Percentiles rank a stretch among this genome's conserved stretches.
Evolutionary conservation across 2,329 filamentous ascomycete genomes (phyloP).

Genomic region (Dactylellina leptospora): DNA sequence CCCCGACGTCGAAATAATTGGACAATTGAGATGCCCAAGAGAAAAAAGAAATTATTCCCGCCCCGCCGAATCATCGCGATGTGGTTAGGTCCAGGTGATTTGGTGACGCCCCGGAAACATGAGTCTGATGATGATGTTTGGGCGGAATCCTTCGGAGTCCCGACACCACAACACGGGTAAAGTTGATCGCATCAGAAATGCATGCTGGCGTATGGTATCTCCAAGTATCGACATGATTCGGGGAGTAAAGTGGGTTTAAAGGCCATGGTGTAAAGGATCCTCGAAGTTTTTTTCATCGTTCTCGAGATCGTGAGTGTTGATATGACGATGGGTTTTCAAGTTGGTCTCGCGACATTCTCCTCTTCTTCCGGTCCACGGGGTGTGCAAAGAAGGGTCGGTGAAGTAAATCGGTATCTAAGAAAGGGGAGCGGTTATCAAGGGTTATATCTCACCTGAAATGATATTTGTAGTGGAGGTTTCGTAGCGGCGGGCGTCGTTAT

Average conservation of each 20-base stretch:
- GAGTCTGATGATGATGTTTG: slow-evolving; percentile 52
- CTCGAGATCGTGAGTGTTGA: slow-evolving; percentile 38
- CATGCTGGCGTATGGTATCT: slow-evolving; percentile 45
- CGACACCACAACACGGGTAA: slow-evolving; percentile 18
- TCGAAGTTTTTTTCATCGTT: slow-evolving; percentile 39
- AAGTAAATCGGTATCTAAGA: slow-evolving; percentile 50
- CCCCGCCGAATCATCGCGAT: slow-evolving; percentile 48
- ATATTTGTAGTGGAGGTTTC: slow-evolving; percentile 6
- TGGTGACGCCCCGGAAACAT: slow-evolving; percentile 40
- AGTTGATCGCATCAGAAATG: slow-evolving; percentile 49
- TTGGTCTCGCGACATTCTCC: slow-evolving; percentile 36
- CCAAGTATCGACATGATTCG: slow-evolving; percentile 51
- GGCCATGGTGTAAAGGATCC: slow-evolving; percentile 15
- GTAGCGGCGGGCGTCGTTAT: not conserved
- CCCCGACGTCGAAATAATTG: slow-evolving; percentile 18
- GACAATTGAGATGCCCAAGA: slow-evolving; percentile 20
- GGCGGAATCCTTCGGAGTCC: not conserved
- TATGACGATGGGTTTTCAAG: slow-evolving; percentile 25
- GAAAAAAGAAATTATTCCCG: slow-evolving; percentile 10
- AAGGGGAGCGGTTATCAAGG: slow-evolving; percentile 25
- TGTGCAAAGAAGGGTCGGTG: slow-evolving; percentile 28
- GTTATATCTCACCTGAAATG: slow-evolving; percentile 45
- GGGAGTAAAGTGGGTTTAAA: slow-evolving; percentile 11
- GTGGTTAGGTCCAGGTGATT: too few relatives aligned
- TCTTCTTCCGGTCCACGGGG: too few relatives aligned